Conservation (phyloP, 371 early-diverging fungal genomes). For the Mucor mucedo region DNA sequence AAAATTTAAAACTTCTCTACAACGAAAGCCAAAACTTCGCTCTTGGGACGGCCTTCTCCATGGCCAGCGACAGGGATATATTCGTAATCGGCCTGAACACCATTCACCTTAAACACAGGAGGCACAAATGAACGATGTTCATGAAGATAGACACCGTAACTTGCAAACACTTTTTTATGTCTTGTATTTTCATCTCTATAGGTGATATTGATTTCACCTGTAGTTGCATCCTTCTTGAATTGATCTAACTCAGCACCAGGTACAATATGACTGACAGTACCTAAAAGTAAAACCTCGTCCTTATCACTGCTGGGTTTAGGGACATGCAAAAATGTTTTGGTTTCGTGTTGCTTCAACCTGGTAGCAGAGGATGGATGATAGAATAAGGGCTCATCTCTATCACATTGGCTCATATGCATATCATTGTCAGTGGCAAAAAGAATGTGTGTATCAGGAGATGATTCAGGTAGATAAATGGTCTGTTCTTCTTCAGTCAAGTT, state of each 20-base stretch:
- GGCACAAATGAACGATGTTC: constrained; percentile 11
- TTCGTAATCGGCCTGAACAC: constrained; percentile 24
- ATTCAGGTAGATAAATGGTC: constrained; percentile 42
- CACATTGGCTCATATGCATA: constrained; percentile 42
- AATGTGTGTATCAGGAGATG: constrained; percentile 27
- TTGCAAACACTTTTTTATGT: constrained; percentile 33
- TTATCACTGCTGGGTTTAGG: constrained; percentile 29
- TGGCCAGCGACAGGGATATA: constrained; percentile 31
- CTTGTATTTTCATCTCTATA: constrained; percentile 32
- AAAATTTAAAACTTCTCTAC: constrained; percentile 12
- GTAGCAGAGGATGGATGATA: constrained; percentile 47
- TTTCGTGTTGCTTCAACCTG: constrained; percentile 44
- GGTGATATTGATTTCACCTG: constrained; percentile 3
- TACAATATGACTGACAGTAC: constrained; percentile 50
- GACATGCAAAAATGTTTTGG: constrained; percentile 53
- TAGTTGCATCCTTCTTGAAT: constrained; percentile 1
- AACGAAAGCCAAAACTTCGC: constrained; percentile 32
- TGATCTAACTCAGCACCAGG: constrained; percentile 48
- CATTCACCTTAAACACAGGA: constrained; percentile 32
- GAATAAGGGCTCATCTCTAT: constrained; percentile 30
- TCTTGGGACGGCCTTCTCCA: constrained; percentile 32
- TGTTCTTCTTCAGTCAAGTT: constrained; percentile 55
- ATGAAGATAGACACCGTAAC: constrained; percentile 32
- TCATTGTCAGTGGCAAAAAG: constrained; percentile 45
- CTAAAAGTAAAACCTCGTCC: constrained; percentile 33